Base-by-base conservation (phyloP, 257 asterid species). In the Solanum infundibuliforme region DNA sequence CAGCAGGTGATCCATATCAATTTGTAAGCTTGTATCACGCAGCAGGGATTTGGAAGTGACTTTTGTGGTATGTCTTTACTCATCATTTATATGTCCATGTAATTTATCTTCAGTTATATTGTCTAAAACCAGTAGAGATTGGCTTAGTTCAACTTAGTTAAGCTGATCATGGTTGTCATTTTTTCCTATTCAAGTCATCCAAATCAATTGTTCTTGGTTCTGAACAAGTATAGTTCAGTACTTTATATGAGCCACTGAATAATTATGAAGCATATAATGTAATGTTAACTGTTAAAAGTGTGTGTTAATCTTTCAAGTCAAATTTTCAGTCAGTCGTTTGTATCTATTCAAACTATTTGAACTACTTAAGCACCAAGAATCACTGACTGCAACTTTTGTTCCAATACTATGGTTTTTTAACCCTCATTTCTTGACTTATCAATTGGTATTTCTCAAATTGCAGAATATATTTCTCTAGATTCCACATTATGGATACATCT, bases 401-500 rank as follows among this genome's bases (percentile, higher is more conserved):
- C 31, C 86, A 29, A 43, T 48, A 29, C 29, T 82, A 29, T 82
- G 86, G 43, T 29, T 43, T 27, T 46, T 43, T 8, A 27, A 46
- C 27, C 39, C 41, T 29, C 68, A 81, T 46, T 81, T 29, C 69
- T 48, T 46, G 43, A 52, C 85, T 82, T 82, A 82, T 82, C 32
- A 16, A 48, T 82, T 82, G 21, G n/a, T 82, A 21, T 18, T 82
- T 48, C 41, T 86, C 32, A 73, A 68, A 74, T 87, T 88, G 87
- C 73, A 69, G 58, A 86, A 85, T 62, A 65, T 71, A 75, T 84
- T 83, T 88, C 43, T n/a, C 85, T 89, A 89, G 91, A 29, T 58
- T 76, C 88, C 87, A 76, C 87, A 82, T 77, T 39, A 97, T 97
- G 99, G 98, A 97, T 91, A 90, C 91, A 21, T 82, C 88, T 85